phyloP scores from a whole-genome alignment of 768 basidiomycete genomes.

The Basidioascus undulatus region DNA sequence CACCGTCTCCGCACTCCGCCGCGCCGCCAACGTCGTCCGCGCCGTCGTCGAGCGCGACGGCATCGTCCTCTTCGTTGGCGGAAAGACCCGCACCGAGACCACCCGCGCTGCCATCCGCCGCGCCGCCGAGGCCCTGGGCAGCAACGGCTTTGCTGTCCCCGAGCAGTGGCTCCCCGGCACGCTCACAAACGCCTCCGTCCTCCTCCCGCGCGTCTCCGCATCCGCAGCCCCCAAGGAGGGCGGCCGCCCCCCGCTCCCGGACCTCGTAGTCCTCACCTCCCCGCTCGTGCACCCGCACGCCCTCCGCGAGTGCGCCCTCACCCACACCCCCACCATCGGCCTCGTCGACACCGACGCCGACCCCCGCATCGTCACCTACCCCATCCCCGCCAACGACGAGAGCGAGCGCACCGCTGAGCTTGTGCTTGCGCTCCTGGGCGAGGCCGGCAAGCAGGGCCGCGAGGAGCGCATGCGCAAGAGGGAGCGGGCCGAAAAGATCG shows the following conservation, averaged over 20 bases:
- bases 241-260: slow-evolving; percentile 31
- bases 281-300: slow-evolving; percentile 55
- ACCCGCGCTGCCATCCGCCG: slow-evolving; percentile 33
- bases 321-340: slow-evolving; percentile 79
- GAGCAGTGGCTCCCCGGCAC: slow-evolving; percentile 85
- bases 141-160: slow-evolving; percentile 60
- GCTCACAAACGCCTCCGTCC: slow-evolving; percentile 44
- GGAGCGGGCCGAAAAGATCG: no score
- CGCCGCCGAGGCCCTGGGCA: slow-evolving; percentile 53
- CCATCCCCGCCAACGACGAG: slow-evolving; percentile 97
- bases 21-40: slow-evolving; percentile 67
- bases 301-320: slow-evolving; percentile 70
- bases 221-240: background rate
- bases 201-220: background rate
- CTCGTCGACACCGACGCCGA: slow-evolving; percentile 89
- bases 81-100: slow-evolving; percentile 21
- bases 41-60: slow-evolving; percentile 60
- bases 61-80: slow-evolving; percentile 64
- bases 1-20: slow-evolving; percentile 70
- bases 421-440: slow-evolving; percentile 64
- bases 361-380: slow-evolving; percentile 88
- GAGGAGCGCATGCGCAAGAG: no score
- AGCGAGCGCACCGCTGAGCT: slow-evolving; percentile 72
- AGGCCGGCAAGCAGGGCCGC: slow-evolving; percentile 47
- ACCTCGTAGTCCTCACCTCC: slow-evolving; percentile 76